Base-by-base conservation (phyloP, 352 stramenopile species). In the Pythium myriotylum region DNA sequence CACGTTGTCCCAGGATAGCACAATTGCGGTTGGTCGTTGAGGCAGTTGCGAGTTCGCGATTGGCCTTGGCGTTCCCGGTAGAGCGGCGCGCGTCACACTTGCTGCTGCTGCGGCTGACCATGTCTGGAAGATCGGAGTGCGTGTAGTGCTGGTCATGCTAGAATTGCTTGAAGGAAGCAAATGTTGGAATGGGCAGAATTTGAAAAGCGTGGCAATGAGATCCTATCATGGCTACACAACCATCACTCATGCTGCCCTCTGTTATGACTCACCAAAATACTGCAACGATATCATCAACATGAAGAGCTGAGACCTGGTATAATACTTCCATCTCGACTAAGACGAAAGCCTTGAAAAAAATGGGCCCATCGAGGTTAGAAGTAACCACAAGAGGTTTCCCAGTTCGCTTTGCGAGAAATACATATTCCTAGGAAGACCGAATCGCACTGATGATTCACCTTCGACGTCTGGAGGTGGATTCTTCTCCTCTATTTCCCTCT, bases 1-100 rank as follows among this genome's bases (percentile, higher is more conserved):
- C 9, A 70, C 62, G 33, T 70, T 65, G 41, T 70, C 62, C 62
- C 62, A 70, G 9, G 62, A 54, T 13, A 70, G 33, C 10, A 70
- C 62, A 33, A 70, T 54, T 4, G 62, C 62, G 13, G 22, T 53
- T 0, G 53, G 37, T 39, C 16, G 39, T 17, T n/a, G 6, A 13
- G 24, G 35, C 51, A 2, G 24, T 10, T 27, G 55, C 29, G 7
- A 61, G 29, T 35, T 35, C 5, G 10, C 29, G 29, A 35, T 35
- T 14, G 59, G 51, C 4, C 39, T n/a, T 13, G 61, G 61, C 2
- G 61, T 58, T 0, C n/a, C 23, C 9, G 52, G 54, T 22, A 48
- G 61, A 3, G 61, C 61, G 1, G 61, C 33, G 13, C 59, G 41
- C n/a, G 53, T 62, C 17, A 62, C 52, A 1, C 46, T 14, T 1